Evolutionary conservation across 2,329 filamentous ascomycete genomes (phyloP).

Genomic region (Leptographium flavum): DNA sequence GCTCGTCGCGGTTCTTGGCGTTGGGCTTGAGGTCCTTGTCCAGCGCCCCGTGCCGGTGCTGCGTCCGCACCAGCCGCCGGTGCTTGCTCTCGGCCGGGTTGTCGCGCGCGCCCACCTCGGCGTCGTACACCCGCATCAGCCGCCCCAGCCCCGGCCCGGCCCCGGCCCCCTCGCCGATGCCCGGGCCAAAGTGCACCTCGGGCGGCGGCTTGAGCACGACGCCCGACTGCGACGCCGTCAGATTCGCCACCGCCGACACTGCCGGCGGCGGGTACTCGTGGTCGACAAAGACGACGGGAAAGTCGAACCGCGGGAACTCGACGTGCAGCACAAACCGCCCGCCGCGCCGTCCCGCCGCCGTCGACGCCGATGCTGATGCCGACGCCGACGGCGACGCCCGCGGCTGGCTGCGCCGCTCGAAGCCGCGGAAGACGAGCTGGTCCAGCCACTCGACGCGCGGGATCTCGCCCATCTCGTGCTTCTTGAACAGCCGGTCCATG

Average conservation of each 20-base stretch:
- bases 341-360: slow-evolving; percentile 24
- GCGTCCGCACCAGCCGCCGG: slow-evolving; percentile 76
- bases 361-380: slow-evolving; percentile 18
- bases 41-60: slow-evolving; percentile 77
- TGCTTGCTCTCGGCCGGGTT: slow-evolving; percentile 96
- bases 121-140: slow-evolving; percentile 80
- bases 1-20: slow-evolving; percentile 83
- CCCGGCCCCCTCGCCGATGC: slow-evolving; percentile 34
- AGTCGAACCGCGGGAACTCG: slow-evolving; percentile 88
- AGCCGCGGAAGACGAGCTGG: slow-evolving; percentile 78
- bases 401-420: slow-evolving; percentile 61
- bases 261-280: slow-evolving; percentile 81
- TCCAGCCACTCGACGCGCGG: slow-evolving; percentile 90
- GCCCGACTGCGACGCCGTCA: slow-evolving; percentile 49
- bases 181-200: slow-evolving; percentile 79
- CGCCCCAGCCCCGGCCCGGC: slow-evolving; percentile 30
- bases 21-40: slow-evolving; percentile 95
- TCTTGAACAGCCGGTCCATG: slow-evolving; percentile 82
- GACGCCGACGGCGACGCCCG: slow-evolving; percentile 38
- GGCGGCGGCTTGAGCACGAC: slow-evolving; percentile 66
- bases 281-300: slow-evolving; percentile 88
- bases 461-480: slow-evolving; percentile 96
- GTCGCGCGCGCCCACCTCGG: slow-evolving; percentile 75
- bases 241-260: slow-evolving; percentile 58
- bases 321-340: slow-evolving; percentile 71